These are phyloP conservation scores for Fusarium secorum DNA, from an alignment of 2,329 filamentous ascomycete genomes.

Conservation along the genomic window DNA sequence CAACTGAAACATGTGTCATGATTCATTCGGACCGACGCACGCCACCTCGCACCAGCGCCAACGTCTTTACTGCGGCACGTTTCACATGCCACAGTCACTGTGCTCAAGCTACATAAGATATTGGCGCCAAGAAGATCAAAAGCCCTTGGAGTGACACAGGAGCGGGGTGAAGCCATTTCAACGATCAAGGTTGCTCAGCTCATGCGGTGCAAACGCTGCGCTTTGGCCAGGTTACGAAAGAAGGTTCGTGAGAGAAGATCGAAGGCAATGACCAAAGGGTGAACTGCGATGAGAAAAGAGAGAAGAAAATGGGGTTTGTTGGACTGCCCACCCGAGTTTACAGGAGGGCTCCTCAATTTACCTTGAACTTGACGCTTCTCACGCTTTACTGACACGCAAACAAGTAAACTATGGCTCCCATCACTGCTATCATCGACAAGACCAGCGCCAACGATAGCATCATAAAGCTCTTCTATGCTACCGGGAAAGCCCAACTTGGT, in stretches of 20 bases:
- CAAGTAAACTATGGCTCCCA: background rate
- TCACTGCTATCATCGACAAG: background rate
- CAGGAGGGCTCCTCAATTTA: background rate
- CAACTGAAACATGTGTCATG: background rate
- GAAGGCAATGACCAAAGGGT: fast-evolving
- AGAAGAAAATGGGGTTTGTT: background rate
- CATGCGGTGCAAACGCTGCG: background rate
- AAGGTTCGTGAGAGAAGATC: background rate
- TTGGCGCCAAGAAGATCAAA: background rate
- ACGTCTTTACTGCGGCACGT: background rate
- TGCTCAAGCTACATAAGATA: background rate
- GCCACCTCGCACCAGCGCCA: background rate
- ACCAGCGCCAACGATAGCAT: background rate
- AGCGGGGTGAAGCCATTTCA: background rate
- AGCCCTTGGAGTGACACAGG: background rate
- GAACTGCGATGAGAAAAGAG: fast-evolving
- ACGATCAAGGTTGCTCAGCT: background rate
- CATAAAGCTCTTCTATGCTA: background rate
- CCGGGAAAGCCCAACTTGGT: background rate
- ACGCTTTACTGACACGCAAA: fast-evolving
- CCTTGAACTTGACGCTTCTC: background rate
- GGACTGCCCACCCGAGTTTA: background rate
- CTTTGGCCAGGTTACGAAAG: background rate
- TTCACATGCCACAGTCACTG: background rate
- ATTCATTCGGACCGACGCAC: background rate